Evolutionary conservation across 2,329 filamentous ascomycete species (phyloP), one percentile per base, ranked within the genome.

Genomic region (Penicillium sp.): DNA sequence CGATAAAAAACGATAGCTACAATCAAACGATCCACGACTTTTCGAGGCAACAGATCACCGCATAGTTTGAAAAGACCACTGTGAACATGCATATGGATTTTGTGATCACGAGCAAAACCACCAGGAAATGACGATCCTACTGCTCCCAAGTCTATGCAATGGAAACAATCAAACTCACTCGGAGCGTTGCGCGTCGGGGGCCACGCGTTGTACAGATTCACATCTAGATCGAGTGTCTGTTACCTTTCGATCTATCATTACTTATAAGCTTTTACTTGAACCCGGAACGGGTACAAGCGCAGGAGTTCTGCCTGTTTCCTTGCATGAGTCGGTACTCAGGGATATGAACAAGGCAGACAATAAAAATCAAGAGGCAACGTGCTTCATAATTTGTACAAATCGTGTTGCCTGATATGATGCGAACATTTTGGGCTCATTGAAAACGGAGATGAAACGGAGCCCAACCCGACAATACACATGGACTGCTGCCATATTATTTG

Each of bases 161-260:
- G 31, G 45, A 29, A 21, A 13, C 53, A 7, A 24, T 34, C 29
- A 8, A 43, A 5, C 24, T 27, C 44, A 14, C 32, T 21, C 29
- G 50, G 47, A 54, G 50, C 36, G 42, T 59, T 56, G 52, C 49
- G 55, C 18, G 18, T 54, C 51, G 44, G 22, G 39, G 43, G 50
- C 56, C 53, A 60, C 54, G 45, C 49, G 55, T 53, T 58, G 50
- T 51, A 58, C 52, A 46, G 42, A 36, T 48, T 31, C 29, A 10
- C 43, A 43, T 50, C 9, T 39, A 40, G 16, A 42, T n/a, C 22
- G 18, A 41, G 45, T 38, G 39, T 32, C 16, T 36, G 32, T 47
- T 45, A 44, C 24, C 10, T 48, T 36, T 31, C 32, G 38, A 45
- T 54, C 24, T 29, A 54, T 51, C 31, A 42, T 27, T 27, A 34